Base-by-base conservation (phyloP, 805 yeast species). In the Kluyveromyces starmeri region DNA sequence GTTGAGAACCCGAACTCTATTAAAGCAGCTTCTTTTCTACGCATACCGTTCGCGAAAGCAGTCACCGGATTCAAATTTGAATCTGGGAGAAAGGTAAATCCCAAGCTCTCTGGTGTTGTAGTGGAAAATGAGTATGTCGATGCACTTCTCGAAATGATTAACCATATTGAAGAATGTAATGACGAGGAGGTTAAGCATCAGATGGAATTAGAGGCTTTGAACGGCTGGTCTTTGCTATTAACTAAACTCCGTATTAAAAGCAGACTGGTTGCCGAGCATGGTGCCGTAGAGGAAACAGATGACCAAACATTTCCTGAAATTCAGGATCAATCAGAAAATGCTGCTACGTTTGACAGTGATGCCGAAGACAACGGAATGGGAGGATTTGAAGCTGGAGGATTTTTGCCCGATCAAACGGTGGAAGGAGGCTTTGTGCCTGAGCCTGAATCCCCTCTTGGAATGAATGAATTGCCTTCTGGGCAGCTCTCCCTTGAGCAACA, bases 11-110 rank as follows among this genome's bases (percentile, higher is more conserved):
- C 71, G 24, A 56, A 68, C 37, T 74, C 82, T 0, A 74, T 71
- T 24, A 66, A 65, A 31, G 96, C 97, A 0, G 94, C 94, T 0
- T 70, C 70, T 38, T 50, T 75, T 1, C 47, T 88, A 8, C 74
- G 71, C 0, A 67, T 89, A 5, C 95, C 84, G 44, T 85, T 68
- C 61, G 96, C 95, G 0, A 78, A 75, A 31, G 97, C 96, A 0
- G 88, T 86, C 2, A 78, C 79, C 2, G 84, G 88, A 0, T 89
- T 92, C 59, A 92, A 84, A 37, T 92, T 83, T 58, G 70, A 66
- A 19, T 56, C 59, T 27, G 53, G 65, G 27, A 55, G 65, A 19
- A 48, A 50, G 22, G 76, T 81, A 0, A 76, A 74, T 8, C 89
- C 94, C 0, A 63, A 65, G 35, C 69, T 75, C 27, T 75, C 77